Conservation (phyloP, 441 rosid genomes). For the Flueggea neowawraea region DNA sequence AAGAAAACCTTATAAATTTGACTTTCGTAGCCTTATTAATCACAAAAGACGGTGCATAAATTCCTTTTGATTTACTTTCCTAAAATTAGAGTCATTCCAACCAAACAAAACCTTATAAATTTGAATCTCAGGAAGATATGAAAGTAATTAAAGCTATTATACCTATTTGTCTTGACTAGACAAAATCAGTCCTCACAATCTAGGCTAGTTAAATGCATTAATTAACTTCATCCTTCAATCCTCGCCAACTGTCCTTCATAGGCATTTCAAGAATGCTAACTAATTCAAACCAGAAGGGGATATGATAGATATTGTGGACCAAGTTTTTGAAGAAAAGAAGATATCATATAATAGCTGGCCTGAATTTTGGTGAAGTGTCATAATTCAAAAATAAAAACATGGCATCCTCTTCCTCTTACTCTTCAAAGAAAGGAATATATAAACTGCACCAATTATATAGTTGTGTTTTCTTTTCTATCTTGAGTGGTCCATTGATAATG, state of each 20-base stretch:
- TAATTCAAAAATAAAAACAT: constrained; percentile 1
- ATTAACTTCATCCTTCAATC: background rate
- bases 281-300: background rate
- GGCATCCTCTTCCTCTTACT: background rate
- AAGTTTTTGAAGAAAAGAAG: background rate
- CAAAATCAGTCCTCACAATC: too few relatives aligned
- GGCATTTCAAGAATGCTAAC: background rate
- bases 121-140: too few relatives aligned
- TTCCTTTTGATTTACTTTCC: too few relatives aligned
- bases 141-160: too few relatives aligned
- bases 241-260: background rate
- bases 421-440: too few relatives aligned
- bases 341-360: background rate
- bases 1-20: too few relatives aligned
- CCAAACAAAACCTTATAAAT: too few relatives aligned
- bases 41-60: too few relatives aligned
- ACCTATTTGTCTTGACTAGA: too few relatives aligned
- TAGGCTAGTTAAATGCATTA: too few relatives aligned
- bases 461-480: background rate
- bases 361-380: constrained; percentile 2
- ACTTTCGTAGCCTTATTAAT: too few relatives aligned
- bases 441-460: background rate
- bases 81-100: too few relatives aligned
- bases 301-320: background rate
- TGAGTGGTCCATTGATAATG: constrained; percentile 26